Percentiles rank a stretch among this genome's conserved stretches.
phyloP scores from a whole-genome alignment of 805 yeast species.

The Yarrowia yakushimensis region DNA sequence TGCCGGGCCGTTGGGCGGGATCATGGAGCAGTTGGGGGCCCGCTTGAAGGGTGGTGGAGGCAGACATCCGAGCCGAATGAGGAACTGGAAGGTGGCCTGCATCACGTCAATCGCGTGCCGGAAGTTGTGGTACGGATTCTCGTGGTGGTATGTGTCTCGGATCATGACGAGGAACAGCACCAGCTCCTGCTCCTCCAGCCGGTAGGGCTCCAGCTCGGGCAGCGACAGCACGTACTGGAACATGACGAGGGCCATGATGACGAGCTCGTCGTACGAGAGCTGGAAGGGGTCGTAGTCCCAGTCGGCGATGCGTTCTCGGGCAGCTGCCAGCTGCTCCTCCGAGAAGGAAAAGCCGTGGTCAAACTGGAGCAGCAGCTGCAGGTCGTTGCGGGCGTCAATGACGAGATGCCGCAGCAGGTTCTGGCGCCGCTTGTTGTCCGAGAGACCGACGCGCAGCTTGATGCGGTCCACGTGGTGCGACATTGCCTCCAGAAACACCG shows the following conservation, averaged over 20 bases:
- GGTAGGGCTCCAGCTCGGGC: constrained; percentile 29
- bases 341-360: not conserved
- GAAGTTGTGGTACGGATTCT: constrained; percentile 91
- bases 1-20: not conserved
- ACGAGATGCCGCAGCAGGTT: constrained; percentile 23
- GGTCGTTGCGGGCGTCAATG: constrained; percentile 10
- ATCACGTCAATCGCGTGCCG: constrained; percentile 94
- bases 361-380: constrained; percentile 17
- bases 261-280: constrained; percentile 19
- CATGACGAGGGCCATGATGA: constrained; percentile 15
- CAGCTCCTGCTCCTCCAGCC: constrained; percentile 46
- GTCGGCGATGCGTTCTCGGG: constrained; percentile 8
- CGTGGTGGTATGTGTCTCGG: constrained; percentile 74
- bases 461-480: constrained; percentile 14
- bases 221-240: constrained; percentile 1
- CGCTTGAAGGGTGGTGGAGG: constrained; percentile 31
- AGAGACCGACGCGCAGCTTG: constrained; percentile 20
- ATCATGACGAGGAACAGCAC: constrained; percentile 60
- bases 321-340: not conserved
- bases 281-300: constrained; percentile 23
- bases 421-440: constrained; percentile 19
- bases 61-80: constrained; percentile 37
- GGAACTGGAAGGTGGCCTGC: constrained; percentile 77
- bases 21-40: constrained; percentile 7
- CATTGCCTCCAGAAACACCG: not conserved